These are phyloP conservation scores for Populus pruinosa DNA, from an alignment of 345 rosid genomes.

Conservation along the genomic window DNA sequence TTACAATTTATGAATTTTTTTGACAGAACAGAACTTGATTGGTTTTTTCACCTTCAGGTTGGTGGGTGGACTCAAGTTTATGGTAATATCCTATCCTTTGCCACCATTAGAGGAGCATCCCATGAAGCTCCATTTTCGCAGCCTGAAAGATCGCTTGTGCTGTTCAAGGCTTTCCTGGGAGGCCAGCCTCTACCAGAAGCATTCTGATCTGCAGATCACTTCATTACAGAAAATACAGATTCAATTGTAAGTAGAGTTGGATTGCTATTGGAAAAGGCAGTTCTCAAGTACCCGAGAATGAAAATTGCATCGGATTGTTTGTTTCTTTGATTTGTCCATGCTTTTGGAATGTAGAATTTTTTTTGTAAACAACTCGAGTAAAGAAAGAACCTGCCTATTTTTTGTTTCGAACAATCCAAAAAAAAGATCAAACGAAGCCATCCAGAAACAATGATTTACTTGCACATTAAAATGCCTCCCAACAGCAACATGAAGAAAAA, in stretches of 20 bases:
- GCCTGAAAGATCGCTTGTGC: slow-evolving; percentile 31
- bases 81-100: slow-evolving; percentile 58
- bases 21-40: background rate
- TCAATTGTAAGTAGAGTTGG: slow-evolving; percentile 32
- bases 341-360: slow-evolving; percentile 18
- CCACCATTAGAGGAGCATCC: slow-evolving; percentile 38
- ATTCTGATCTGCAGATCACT: slow-evolving; percentile 44
- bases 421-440: background rate
- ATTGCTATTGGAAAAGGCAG: slow-evolving; percentile 14
- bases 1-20: background rate
- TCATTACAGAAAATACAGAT: slow-evolving; percentile 13
- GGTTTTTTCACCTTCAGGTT: slow-evolving; percentile 43
- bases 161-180: slow-evolving; percentile 29
- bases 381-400: slow-evolving; percentile 7
- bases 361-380: slow-evolving; percentile 22
- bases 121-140: slow-evolving; percentile 40
- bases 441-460: background rate
- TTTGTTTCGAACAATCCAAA: background rate
- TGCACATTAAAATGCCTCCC: background rate
- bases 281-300: slow-evolving; percentile 15
- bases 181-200: slow-evolving; percentile 29
- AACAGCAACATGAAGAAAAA: background rate
- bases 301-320: slow-evolving; percentile 28
- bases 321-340: slow-evolving; percentile 17
- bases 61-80: slow-evolving; percentile 53